Conservation (phyloP, 129 eudicot genomes). For the Kitagawia praeruptora region DNA sequence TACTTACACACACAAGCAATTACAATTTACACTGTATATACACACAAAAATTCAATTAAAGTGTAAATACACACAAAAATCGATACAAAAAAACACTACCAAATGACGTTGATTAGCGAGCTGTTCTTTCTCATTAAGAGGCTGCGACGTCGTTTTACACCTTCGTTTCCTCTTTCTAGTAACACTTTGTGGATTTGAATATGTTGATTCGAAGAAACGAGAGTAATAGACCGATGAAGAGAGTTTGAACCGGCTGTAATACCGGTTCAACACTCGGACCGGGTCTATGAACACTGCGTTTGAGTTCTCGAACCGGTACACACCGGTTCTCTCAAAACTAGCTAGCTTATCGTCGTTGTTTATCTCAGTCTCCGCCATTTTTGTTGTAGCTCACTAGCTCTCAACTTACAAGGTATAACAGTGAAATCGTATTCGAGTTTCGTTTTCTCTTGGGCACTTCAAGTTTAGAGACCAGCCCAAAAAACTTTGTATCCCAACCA, state of each 20-base stretch:
- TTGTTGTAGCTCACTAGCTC: neutral
- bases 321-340: slow-evolving; percentile 41
- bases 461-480: too few relatives aligned
- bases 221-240: slow-evolving; percentile 76
- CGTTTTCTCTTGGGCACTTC: too few relatives aligned
- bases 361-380: slow-evolving; percentile 29
- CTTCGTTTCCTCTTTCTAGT: slow-evolving; percentile 40
- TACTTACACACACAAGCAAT: neutral
- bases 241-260: slow-evolving; percentile 64
- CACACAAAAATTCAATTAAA: neutral
- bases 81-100: slow-evolving; percentile 26
- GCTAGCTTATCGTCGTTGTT: slow-evolving; percentile 24
- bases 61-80: neutral
- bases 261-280: slow-evolving; percentile 64
- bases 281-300: slow-evolving; percentile 59
- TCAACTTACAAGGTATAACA: too few relatives aligned
- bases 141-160: slow-evolving; percentile 14
- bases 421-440: too few relatives aligned
- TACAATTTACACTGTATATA: neutral
- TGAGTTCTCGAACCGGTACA: slow-evolving; percentile 43
- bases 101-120: slow-evolving; percentile 73
- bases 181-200: slow-evolving; percentile 8
- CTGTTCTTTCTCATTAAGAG: slow-evolving; percentile 53
- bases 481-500: too few relatives aligned
- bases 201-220: slow-evolving; percentile 45